A percentile compares a stretch with the other conserved stretches of the same genome.
Conservation (phyloP, 257 asterid species). For the Coffea canephora region DNA sequence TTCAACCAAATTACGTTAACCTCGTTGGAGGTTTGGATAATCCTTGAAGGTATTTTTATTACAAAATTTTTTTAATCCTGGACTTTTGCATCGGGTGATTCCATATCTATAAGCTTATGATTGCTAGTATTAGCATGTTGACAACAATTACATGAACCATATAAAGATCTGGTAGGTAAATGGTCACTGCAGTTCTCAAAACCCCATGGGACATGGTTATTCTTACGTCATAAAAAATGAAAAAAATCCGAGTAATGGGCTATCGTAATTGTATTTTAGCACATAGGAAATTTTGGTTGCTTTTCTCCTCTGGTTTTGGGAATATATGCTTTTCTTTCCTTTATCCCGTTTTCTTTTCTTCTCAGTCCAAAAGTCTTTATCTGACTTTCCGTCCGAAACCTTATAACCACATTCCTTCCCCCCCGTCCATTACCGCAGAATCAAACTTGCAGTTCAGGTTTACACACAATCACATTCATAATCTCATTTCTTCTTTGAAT, state of each 20-base stretch:
- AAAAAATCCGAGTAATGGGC: no score
- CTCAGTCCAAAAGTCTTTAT: background rate
- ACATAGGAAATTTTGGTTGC: conserved; percentile 6
- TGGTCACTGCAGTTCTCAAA: no score
- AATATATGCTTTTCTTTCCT: conserved; percentile 13
- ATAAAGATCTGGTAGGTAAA: no score
- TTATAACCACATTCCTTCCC: background rate
- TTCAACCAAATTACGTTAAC: no score
- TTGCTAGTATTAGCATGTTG: no score
- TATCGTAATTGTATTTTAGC: no score
- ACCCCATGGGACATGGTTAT: no score
- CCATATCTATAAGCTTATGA: no score
- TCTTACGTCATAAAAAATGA: background rate
- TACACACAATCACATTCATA: background rate
- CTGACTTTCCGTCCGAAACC: conserved; percentile 12
- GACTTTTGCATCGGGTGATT: no score
- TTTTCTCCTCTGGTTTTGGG: conserved; percentile 22
- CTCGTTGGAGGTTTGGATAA: no score
- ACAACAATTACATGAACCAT: no score
- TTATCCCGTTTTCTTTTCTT: conserved; percentile 3
- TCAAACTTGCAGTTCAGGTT: background rate
- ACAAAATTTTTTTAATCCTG: no score
- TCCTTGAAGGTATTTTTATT: background rate
- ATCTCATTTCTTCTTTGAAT: background rate
- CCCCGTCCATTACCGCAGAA: background rate